These are phyloP conservation scores for Aspergillus affinis DNA, from an alignment of 495 filamentous ascomycete genomes.

Conservation along the genomic window DNA sequence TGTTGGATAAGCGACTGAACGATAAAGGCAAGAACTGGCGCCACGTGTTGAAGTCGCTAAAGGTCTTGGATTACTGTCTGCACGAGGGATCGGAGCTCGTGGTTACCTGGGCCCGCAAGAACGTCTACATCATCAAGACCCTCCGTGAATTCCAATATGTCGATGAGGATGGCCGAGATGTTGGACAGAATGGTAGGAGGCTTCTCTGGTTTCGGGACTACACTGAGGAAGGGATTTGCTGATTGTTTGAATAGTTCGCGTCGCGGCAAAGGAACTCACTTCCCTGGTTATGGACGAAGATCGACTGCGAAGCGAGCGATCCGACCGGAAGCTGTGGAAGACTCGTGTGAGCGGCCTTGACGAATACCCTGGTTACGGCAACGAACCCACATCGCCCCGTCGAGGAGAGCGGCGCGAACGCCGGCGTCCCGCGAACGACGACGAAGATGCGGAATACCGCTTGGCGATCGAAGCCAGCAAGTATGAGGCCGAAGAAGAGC, in stretches of 20 bases:
- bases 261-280: slow-evolving; percentile 95
- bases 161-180: slow-evolving; percentile 91
- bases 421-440: slow-evolving; percentile 45
- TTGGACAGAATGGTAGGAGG: slow-evolving; percentile 86
- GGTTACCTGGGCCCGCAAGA: slow-evolving; percentile 97
- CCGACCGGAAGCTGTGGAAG: slow-evolving; percentile 93
- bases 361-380: slow-evolving; percentile 51
- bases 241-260: slow-evolving; percentile 64
- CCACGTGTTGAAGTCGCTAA: slow-evolving; percentile 95
- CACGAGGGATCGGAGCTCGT: slow-evolving; percentile 97
- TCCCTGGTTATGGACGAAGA: slow-evolving; percentile 95
- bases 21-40: slow-evolving; percentile 99
- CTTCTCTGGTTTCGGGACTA: background rate
- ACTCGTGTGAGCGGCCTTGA: slow-evolving; percentile 91
- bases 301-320: slow-evolving; percentile 84
- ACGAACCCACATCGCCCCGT: slow-evolving; percentile 35
- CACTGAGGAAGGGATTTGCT: background rate
- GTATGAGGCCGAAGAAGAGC: slow-evolving; percentile 90
- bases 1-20: slow-evolving; percentile 98
- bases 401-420: slow-evolving; percentile 44
- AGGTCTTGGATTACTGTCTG: slow-evolving; percentile 96
- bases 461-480: slow-evolving; percentile 97
- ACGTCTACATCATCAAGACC: slow-evolving; percentile 98
- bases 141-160: slow-evolving; percentile 94
- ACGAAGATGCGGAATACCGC: slow-evolving; percentile 90